Percentiles rank a stretch among this genome's conserved stretches.
Evolutionary conservation across 2,329 filamentous ascomycete genomes (phyloP).

Genomic region (Alternaria arbusti): DNA sequence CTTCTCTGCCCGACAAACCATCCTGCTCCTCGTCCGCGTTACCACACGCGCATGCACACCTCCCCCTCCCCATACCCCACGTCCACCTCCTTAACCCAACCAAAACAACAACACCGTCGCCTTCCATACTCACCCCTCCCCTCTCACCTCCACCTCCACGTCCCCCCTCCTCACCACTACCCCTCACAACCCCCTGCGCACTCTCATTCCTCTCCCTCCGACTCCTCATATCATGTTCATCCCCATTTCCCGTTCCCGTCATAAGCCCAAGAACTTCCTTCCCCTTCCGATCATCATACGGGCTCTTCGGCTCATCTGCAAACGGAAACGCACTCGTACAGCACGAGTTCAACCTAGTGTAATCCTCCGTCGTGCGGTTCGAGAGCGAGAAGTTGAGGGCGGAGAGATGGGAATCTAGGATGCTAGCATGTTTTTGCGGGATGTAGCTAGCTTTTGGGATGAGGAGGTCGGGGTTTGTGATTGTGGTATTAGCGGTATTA

Average conservation of each 20-base stretch:
- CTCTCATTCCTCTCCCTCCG: slow-evolving; percentile 28
- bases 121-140: background rate
- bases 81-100: background rate
- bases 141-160: background rate
- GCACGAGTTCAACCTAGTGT: slow-evolving; percentile 10
- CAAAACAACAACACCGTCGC: background rate
- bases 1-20: background rate
- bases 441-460: background rate
- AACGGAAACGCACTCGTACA: background rate
- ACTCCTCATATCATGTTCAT: slow-evolving; percentile 21
- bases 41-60: background rate
- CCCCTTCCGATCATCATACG: slow-evolving; percentile 24
- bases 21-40: background rate
- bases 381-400: background rate
- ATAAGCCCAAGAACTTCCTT: slow-evolving; percentile 31
- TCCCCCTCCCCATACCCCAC: background rate
- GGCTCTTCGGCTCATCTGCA: background rate
- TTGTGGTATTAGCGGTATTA: too few relatives aligned
- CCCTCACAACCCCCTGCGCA: slow-evolving; percentile 23
- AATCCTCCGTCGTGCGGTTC: background rate
- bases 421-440: background rate
- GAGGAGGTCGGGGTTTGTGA: too few relatives aligned
- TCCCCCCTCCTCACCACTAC: slow-evolving; percentile 6
- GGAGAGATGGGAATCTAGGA: background rate
- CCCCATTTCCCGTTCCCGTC: slow-evolving; percentile 10